These are phyloP conservation scores for Ophiocordyceps sinensis DNA, from an alignment of 2,329 filamentous ascomycete genomes.

Conservation along the genomic window DNA sequence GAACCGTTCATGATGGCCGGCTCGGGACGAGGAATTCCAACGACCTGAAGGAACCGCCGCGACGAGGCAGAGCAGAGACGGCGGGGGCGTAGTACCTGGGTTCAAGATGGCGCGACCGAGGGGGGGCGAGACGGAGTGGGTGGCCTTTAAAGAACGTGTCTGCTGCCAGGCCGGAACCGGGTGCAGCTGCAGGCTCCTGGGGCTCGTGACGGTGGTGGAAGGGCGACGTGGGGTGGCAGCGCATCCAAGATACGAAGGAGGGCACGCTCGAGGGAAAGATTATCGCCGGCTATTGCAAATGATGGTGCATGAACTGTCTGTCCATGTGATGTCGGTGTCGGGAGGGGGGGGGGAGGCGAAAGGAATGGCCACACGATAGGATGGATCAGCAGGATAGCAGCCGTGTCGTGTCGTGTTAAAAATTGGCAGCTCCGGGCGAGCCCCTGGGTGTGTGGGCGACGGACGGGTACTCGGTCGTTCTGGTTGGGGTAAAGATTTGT, in stretches of 20 bases:
- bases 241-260: conserved; percentile 10
- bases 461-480: too few relatives aligned
- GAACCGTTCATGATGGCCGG: conserved; percentile 27
- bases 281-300: conserved; percentile 2
- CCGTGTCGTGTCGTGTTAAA: not conserved
- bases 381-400: conserved; percentile 14
- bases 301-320: conserved; percentile 12
- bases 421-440: not conserved
- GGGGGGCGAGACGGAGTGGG: not conserved
- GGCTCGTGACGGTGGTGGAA: conserved; percentile 4
- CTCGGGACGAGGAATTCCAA: not conserved
- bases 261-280: conserved; percentile 4
- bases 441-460: too few relatives aligned
- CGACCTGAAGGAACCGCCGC: not conserved
- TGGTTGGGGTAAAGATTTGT: too few relatives aligned
- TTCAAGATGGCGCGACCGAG: not conserved
- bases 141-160: not conserved
- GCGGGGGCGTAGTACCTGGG: not conserved
- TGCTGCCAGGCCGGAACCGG: conserved; percentile 1
- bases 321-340: conserved; percentile 17
- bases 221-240: conserved; percentile 10
- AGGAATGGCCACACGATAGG: conserved; percentile 7
- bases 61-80: not conserved
- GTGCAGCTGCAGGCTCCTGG: conserved; percentile 2
- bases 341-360: conserved; percentile 3